Percentiles rank a stretch among this genome's conserved stretches.
phyloP scores from a whole-genome alignment of 139 green algal genomes.

The Picochlorum sp. region DNA sequence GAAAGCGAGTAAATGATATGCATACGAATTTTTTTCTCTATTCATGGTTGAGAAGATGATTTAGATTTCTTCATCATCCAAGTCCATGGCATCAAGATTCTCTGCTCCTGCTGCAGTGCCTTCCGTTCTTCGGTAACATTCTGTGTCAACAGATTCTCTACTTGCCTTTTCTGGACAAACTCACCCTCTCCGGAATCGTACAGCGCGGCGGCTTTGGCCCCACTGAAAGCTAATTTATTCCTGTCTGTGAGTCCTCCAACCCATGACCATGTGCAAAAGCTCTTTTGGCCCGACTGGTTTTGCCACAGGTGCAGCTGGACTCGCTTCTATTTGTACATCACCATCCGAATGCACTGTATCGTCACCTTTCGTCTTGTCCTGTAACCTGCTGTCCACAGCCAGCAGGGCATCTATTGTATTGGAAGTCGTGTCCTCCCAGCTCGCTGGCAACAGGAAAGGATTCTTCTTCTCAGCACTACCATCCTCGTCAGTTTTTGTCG shows the following conservation, averaged over 20 bases:
- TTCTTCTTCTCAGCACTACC: constrained; percentile 21
- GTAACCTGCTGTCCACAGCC: background rate
- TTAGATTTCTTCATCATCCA: constrained; percentile 3
- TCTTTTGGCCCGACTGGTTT: too few species aligned
- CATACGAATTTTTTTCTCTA: background rate
- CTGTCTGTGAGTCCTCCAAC: too few species aligned
- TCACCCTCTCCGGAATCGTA: background rate
- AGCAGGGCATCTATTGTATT: background rate
- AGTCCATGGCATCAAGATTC: background rate
- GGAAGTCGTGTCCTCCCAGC: constrained; percentile 13
- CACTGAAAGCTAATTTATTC: too few species aligned
- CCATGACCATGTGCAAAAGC: too few species aligned
- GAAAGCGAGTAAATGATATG: background rate
- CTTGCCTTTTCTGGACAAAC: background rate
- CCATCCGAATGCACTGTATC: background rate
- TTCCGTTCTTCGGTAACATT: background rate
- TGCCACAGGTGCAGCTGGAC: too few species aligned
- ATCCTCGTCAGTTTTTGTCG: constrained; percentile 6
- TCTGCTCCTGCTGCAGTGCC: background rate
- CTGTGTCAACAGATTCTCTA: background rate
- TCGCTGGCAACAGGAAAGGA: constrained; percentile 20
- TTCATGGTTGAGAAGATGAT: too few species aligned
- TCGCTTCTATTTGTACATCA: too few species aligned
- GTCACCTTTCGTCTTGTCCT: background rate
- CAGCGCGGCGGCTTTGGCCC: too few species aligned